Conservation (phyloP, 176 grass and related monocot genomes). For the Otatea glauca region DNA sequence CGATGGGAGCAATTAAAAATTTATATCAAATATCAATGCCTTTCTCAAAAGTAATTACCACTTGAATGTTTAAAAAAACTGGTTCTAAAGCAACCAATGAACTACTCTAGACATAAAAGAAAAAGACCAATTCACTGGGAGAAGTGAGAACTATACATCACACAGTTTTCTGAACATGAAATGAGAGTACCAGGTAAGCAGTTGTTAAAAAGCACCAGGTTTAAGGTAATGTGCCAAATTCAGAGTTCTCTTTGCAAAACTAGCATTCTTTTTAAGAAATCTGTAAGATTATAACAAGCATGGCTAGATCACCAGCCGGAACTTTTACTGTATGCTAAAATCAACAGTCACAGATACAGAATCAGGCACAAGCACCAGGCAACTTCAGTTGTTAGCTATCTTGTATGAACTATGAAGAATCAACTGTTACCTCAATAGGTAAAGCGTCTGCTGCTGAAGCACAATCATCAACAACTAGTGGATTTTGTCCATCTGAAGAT, state of each 20-base stretch:
- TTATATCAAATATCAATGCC: constrained; percentile 20
- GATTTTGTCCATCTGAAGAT: constrained; percentile 85
- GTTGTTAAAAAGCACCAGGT: constrained; percentile 22
- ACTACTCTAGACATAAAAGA: constrained; percentile 22
- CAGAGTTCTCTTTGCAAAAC: constrained; percentile 29
- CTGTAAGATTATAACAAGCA: constrained; percentile 19
- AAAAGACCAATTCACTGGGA: background rate
- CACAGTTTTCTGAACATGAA: constrained; percentile 23
- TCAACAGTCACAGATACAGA: constrained; percentile 14
- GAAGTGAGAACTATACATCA: background rate
- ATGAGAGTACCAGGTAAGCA: constrained; percentile 27
- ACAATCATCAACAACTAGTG: constrained; percentile 76
- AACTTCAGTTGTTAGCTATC: constrained; percentile 15
- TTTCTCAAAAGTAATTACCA: constrained; percentile 16
- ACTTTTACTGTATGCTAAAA: background rate
- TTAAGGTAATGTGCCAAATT: constrained; percentile 29
- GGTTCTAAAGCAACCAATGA: background rate
- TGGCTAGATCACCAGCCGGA: constrained; percentile 10
- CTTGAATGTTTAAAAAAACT: background rate
- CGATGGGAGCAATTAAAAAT: constrained; percentile 2
- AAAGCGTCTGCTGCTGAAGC: constrained; percentile 69
- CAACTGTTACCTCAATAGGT: constrained; percentile 71
- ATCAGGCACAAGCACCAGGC: constrained; percentile 16
- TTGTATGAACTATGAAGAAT: constrained; percentile 36
- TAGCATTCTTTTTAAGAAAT: constrained; percentile 25